Evolutionary conservation across 768 basidiomycete genomes (phyloP).

Genomic region (Leccinum arenicola): DNA sequence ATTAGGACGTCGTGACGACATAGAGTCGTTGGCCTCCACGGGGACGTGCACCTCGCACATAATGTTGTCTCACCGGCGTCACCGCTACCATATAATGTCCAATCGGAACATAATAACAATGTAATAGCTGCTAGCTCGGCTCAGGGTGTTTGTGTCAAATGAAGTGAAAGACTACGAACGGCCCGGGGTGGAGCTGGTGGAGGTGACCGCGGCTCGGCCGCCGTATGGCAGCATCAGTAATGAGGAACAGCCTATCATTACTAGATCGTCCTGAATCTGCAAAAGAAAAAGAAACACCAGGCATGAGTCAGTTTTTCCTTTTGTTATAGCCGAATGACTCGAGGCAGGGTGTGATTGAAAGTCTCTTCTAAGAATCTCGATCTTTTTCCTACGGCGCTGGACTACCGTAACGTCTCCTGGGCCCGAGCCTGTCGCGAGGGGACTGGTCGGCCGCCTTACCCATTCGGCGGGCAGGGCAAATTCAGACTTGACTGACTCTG

Average conservation of each 20-base stretch:
- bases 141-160: neutral
- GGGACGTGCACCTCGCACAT: too few relatives aligned
- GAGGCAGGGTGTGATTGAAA: conserved; percentile 53
- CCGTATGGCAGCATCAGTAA: conserved; percentile 55
- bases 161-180: conserved; percentile 27
- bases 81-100: too few relatives aligned
- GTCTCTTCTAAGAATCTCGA: conserved; percentile 34
- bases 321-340: conserved; percentile 10
- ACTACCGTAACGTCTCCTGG: conserved; percentile 41
- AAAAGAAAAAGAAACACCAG: conserved; percentile 3
- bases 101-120: neutral
- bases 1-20: too few relatives aligned
- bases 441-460: conserved; percentile 38
- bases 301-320: conserved; percentile 12
- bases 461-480: conserved; percentile 42
- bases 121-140: conserved; percentile 4
- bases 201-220: conserved; percentile 53
- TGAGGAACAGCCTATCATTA: conserved; percentile 69
- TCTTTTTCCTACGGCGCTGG: conserved; percentile 43
- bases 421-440: conserved; percentile 41
- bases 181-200: conserved; percentile 40
- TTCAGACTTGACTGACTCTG: conserved; percentile 24
- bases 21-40: too few relatives aligned
- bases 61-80: too few relatives aligned
- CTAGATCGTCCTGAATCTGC: conserved; percentile 82